Evolutionary conservation across 495 filamentous ascomycete genomes (phyloP), one percentile per base, ranked within the genome.

Genomic region (Symbiotaphrina buchneri): DNA sequence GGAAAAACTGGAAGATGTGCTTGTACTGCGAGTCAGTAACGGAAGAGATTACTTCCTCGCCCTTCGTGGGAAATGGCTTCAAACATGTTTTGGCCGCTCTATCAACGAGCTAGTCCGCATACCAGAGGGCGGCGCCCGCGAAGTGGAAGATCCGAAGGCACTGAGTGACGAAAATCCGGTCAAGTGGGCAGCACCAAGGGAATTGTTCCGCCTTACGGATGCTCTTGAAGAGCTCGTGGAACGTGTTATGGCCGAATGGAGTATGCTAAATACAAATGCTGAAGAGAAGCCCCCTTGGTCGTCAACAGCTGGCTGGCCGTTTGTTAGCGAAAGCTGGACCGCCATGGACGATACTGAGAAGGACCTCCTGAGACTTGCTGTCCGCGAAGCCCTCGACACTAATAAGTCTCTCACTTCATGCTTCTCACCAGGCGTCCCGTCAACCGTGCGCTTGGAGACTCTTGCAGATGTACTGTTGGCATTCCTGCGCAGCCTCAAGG

Each of bases 31-130:
- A 6, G 78, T 95, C 6, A 61, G 66, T 6, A 65, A 71, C 28
- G 87, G 87, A 1, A 63, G 81, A 30, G 87, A 99, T 38, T 75
- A 94, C 47, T 99, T 99, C 46, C 65, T 99, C 28, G 71, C 83
- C 1, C 56, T 90, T 5, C 63, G 59, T 3, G 85, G 68, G 0
- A 50, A 56, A 0, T 99, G 87, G 87, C 49, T 71, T 2, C 79
- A 71, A 15, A 82, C 76, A 0, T 77, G 69, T 39, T 83, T 94
- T 32, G 82, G 81, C 0, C 70, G 76, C 29, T 77, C 75, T 5
- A 56, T 95, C 23, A 71, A 78, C 30, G 78, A 87, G 39, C 62
- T 97, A 10, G 77, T 84, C 11, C 64, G 68, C 11, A 71, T 94
- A 27, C 82, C 87, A 0, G 77, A 87, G 36, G 70, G 72, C 14